Evolutionary conservation across 345 rosid species (phyloP).

Genomic region (Melaleuca alternifolia): DNA sequence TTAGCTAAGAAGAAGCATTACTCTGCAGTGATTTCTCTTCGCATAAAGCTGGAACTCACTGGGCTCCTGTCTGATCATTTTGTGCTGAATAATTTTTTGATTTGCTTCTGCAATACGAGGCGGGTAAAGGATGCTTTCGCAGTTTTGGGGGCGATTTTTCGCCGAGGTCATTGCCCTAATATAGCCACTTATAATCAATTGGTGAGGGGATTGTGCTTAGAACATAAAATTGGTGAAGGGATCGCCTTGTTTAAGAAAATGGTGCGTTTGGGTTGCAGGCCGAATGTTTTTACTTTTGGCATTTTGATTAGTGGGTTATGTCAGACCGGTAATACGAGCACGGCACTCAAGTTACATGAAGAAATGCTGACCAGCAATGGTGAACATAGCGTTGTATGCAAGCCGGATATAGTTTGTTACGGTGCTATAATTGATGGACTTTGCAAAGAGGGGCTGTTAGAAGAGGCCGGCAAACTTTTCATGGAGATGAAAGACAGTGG

Average conservation of each 20-base stretch:
- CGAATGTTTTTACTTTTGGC: slow-evolving; percentile 2
- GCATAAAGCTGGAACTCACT: neutral
- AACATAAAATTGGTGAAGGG: slow-evolving; percentile 1
- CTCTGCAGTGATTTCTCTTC: slow-evolving; percentile 1
- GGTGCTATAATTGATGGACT: slow-evolving; percentile 14
- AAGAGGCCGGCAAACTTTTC: slow-evolving; percentile 18
- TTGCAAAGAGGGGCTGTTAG: slow-evolving; percentile 10
- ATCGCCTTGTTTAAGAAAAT: slow-evolving; percentile 8
- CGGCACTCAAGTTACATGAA: slow-evolving; percentile 8
- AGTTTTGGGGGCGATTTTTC: slow-evolving; percentile 12
- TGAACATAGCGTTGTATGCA: neutral
- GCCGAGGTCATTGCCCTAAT: slow-evolving; percentile 7
- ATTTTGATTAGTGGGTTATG: slow-evolving; percentile 10
- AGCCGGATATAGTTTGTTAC: slow-evolving; percentile 6
- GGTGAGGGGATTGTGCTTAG: slow-evolving; percentile 16
- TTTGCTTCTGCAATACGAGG: slow-evolving; percentile 4
- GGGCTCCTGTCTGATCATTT: slow-evolving; percentile 5
- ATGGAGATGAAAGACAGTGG: slow-evolving; percentile 13
- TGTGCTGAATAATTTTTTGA: slow-evolving; percentile 12
- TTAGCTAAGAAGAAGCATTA: slow-evolving; percentile 8
- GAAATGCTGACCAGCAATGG: neutral
- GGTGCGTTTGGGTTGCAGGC: slow-evolving; percentile 4
- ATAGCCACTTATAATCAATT: slow-evolving; percentile 9
- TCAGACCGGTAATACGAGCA: slow-evolving; percentile 1
- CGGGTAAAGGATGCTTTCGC: slow-evolving; percentile 5